Evolutionary conservation across 345 rosid genomes (phyloP), one percentile per base, ranked within the genome.

Genomic region (Eucalyptus erythrocorys): DNA sequence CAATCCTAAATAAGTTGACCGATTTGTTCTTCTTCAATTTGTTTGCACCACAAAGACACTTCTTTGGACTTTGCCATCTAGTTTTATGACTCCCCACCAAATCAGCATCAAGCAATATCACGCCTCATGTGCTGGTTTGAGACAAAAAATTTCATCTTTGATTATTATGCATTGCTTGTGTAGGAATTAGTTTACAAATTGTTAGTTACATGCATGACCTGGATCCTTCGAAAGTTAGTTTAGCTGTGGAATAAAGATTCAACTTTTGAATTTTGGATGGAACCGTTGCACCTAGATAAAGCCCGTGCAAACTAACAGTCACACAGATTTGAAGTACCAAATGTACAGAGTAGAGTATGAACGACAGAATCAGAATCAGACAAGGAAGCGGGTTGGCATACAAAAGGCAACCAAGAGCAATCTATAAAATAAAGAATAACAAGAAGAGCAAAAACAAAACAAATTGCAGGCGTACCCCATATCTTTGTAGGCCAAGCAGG

Each of bases 401-500:
- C 22, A 4, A 66, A 66, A 32, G 40, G 76, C 76, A 16, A 32
- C 40, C 76, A 15, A 66, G 40, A 14, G 32, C 76, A 66, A 66
- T 66, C 40, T 32, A 32, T 66, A 66, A 66, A 34, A 34, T 5
- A 22, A 27, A 88, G 8, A 7, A 26, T 13, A 85, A 6, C 4
- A 48, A 34, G 59, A 47, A 19, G 34, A 49, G 10, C 45, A 85
- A 42, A 24, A 21, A 66, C 50, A 7, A 21, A 24, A 71, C 48
- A 43, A 37, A 37, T 76, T 21, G 32, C 59, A 48, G 27, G 87
- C 45, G 81, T 91, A 94, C 96, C 92, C 95, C 97, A 30, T 92
- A 95, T 95, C 45, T 93, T 89, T 95, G 96, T 87, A 95, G 91
- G 86, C 95, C 93, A 64, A 95, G 92, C 19, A 95, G 85, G 80